Conservation (phyloP, 257 asterid genomes). For the Verbascum thapsus region DNA sequence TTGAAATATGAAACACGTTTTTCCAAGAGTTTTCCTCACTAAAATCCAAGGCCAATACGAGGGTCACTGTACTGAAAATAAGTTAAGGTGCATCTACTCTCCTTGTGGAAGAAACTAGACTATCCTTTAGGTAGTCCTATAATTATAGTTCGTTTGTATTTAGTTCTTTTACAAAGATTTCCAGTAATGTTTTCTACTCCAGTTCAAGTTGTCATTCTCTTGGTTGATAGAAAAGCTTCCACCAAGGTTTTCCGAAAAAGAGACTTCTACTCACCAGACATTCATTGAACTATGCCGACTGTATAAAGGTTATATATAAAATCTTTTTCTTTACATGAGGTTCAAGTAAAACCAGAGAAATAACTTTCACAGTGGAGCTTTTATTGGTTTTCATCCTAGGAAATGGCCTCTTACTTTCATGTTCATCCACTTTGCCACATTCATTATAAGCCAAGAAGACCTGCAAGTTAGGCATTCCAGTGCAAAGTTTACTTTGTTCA, state of each 20-base stretch:
- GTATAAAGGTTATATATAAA: neutral
- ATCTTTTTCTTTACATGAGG: neutral
- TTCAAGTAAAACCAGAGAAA: conserved; percentile 1
- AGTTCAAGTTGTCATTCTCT: neutral
- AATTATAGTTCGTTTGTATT: neutral
- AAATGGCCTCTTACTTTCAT: neutral
- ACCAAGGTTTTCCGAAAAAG: neutral
- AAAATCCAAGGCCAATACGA: too few species aligned
- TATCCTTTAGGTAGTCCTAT: neutral
- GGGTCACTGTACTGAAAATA: neutral
- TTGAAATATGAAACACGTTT: too few species aligned
- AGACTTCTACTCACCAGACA: neutral
- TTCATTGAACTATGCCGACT: neutral
- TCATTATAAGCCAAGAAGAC: neutral
- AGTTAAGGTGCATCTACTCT: neutral
- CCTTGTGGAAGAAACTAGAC: neutral
- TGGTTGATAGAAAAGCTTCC: neutral
- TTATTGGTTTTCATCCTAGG: neutral
- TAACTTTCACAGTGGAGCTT: neutral
- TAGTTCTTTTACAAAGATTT: neutral
- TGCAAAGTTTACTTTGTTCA: neutral
- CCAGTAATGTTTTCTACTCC: neutral
- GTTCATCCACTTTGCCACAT: too few species aligned
- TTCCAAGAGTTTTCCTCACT: too few species aligned
- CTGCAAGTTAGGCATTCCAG: neutral